A percentile compares a stretch with the other conserved stretches of the same genome.
These are phyloP conservation scores for Claviceps maximensis DNA, from an alignment of 2,329 filamentous ascomycete species.

Conservation along the genomic window DNA sequence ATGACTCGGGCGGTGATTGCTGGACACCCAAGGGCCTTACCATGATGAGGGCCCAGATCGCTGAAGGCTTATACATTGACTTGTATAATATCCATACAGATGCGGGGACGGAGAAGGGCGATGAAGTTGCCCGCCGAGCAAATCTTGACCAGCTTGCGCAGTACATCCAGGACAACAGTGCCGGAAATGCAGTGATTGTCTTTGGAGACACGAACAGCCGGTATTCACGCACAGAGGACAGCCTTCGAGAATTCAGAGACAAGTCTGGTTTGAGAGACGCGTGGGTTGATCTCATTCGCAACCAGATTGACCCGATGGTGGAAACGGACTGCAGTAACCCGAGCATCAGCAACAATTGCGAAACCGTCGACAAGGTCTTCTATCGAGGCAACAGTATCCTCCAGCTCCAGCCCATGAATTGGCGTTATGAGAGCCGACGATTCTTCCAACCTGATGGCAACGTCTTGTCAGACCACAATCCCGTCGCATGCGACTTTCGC, in stretches of 20 bases:
- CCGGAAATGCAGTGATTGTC: neutral
- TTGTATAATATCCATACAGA: neutral
- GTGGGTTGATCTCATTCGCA: neutral
- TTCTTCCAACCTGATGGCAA: neutral
- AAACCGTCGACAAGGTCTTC: neutral
- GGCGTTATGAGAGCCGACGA: neutral
- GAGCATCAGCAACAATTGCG: neutral
- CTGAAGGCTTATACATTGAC: neutral
- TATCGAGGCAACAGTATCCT: neutral
- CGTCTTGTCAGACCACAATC: neutral
- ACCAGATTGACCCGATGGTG: neutral
- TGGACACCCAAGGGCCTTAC: neutral
- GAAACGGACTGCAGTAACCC: neutral
- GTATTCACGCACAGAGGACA: neutral
- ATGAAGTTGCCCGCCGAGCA: neutral
- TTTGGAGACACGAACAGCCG: neutral
- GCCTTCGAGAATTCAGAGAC: neutral
- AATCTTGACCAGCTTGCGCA: neutral
- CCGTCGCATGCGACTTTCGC: neutral
- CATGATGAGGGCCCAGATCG: neutral
- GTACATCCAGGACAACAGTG: neutral
- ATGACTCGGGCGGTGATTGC: neutral
- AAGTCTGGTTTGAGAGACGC: neutral
- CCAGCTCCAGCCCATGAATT: neutral
- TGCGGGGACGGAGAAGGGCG: neutral